These are phyloP conservation scores for Quercus cerris DNA, from an alignment of 306 rosid genomes.

Conservation along the genomic window DNA sequence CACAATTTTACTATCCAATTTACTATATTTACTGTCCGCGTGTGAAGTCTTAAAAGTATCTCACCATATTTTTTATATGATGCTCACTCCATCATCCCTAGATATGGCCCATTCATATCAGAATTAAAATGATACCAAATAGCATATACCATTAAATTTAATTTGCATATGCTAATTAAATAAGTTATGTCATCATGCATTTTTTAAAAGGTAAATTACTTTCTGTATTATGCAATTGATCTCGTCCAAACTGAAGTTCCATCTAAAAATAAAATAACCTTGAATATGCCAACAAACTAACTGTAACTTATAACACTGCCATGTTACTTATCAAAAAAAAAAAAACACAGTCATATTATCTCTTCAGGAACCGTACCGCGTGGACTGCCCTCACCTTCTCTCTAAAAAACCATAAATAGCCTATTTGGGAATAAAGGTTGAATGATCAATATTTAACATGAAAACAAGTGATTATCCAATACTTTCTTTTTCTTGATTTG, in stretches of 20 bases:
- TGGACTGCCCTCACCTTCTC: no score
- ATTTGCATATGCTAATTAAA: neutral
- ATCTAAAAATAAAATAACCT: neutral
- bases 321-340: neutral
- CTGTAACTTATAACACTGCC: neutral
- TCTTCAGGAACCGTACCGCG: neutral
- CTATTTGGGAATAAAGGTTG: neutral
- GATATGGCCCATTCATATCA: neutral
- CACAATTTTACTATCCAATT: neutral
- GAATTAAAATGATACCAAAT: neutral
- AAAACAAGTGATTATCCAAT: neutral
- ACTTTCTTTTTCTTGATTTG: neutral
- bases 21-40: neutral
- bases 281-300: neutral
- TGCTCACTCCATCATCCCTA: neutral
- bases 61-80: neutral
- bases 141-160: neutral
- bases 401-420: neutral
- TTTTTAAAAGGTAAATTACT: neutral
- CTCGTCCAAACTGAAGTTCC: neutral
- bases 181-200: neutral
- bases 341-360: neutral
- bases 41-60: neutral
- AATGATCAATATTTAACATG: neutral
- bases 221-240: neutral